Conservation (phyloP, 2,329 filamentous ascomycete species). For the Sporothrix globosa region DNA sequence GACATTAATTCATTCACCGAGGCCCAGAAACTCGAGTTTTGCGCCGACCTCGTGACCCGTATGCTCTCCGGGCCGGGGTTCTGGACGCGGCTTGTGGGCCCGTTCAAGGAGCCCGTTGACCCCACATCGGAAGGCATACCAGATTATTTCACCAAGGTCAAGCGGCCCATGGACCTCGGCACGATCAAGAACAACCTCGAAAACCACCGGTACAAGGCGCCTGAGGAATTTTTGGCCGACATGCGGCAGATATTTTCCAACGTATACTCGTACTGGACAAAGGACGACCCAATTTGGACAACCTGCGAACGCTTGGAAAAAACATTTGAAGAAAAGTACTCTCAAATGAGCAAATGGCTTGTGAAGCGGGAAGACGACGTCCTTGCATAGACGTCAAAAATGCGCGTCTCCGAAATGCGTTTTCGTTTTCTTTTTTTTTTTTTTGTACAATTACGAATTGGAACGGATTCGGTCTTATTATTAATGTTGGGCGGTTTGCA, state of each 20-base stretch:
- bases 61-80: conserved; percentile 68
- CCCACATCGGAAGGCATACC: conserved; percentile 59
- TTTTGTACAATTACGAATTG: not conserved
- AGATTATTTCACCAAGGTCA: conserved; percentile 64
- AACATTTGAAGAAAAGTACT: conserved; percentile 52
- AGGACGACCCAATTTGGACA: conserved; percentile 57
- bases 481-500: not conserved
- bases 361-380: conserved; percentile 45
- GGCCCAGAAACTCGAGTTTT: conserved; percentile 60
- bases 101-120: conserved; percentile 63
- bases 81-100: conserved; percentile 67
- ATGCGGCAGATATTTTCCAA: conserved; percentile 66
- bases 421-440: too few relatives aligned
- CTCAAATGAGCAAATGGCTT: conserved; percentile 63
- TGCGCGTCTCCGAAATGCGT: too few relatives aligned
- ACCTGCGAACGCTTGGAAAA: conserved; percentile 62
- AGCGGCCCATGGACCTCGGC: conserved; percentile 63
- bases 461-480: not conserved
- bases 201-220: conserved; percentile 52
- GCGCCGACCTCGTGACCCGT: conserved; percentile 58
- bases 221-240: conserved; percentile 60
- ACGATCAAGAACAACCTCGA: conserved; percentile 66
- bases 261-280: conserved; percentile 66
- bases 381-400: too few relatives aligned
- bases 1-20: conserved; percentile 42